phyloP scores from a whole-genome alignment of 1,284 basidiomycete genomes.

The Rhodotorula sp. region DNA sequence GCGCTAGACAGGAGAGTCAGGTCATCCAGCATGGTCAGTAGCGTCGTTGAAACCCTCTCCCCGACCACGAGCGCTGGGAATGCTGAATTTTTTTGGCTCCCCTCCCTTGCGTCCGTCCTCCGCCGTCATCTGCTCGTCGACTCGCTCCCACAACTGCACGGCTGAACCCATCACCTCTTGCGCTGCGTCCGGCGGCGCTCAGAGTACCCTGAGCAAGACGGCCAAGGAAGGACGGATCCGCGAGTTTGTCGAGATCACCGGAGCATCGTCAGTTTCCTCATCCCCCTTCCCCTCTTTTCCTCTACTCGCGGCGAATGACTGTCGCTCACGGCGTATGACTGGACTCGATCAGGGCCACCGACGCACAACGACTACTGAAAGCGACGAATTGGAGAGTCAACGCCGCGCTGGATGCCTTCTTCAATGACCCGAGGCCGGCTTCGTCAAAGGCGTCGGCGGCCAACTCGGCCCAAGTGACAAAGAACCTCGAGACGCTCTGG shows the following conservation, averaged over 20 bases:
- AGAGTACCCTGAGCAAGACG: conserved; percentile 27
- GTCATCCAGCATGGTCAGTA: too few relatives aligned
- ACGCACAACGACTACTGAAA: conserved; percentile 71
- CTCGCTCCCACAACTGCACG: too few relatives aligned
- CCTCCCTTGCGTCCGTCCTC: too few relatives aligned
- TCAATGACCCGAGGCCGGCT: conserved; percentile 39
- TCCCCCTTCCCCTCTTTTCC: conserved; percentile 10
- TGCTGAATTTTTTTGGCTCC: too few relatives aligned
- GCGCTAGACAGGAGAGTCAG: too few relatives aligned
- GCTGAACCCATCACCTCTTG: too few relatives aligned
- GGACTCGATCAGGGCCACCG: conserved; percentile 44
- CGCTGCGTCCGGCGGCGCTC: not conserved
- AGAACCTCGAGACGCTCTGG: conserved; percentile 63
- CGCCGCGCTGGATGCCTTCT: conserved; percentile 71
- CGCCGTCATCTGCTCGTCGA: too few relatives aligned
- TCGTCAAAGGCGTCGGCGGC: conserved; percentile 47
- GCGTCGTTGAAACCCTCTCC: too few relatives aligned
- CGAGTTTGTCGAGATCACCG: conserved; percentile 38
- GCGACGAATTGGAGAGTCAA: conserved; percentile 67
- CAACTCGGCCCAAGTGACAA: conserved; percentile 35
- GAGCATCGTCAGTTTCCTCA: conserved; percentile 39
- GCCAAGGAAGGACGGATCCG: conserved; percentile 22
- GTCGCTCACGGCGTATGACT: not conserved
- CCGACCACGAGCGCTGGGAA: too few relatives aligned
- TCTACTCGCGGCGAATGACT: too few relatives aligned